These are phyloP conservation scores for Zhuliangozyma parablackwelliae DNA, from an alignment of 1,139 yeast genomes.

Conservation along the genomic window DNA sequence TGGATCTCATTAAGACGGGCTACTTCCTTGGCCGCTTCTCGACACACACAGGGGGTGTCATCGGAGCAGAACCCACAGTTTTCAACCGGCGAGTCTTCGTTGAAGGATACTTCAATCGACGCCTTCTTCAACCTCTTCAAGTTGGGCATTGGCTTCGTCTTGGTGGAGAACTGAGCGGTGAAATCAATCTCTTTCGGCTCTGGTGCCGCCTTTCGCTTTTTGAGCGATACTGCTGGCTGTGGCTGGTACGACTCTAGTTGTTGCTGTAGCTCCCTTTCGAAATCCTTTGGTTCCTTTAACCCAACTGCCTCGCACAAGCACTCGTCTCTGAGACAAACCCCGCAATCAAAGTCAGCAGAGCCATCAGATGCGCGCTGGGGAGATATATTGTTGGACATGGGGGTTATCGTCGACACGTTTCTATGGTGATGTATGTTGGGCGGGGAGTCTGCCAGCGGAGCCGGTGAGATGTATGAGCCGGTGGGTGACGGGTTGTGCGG, in stretches of 20 bases:
- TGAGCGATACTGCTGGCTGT: constrained; percentile 56
- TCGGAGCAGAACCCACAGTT: constrained; percentile 92
- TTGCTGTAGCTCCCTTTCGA: constrained; percentile 21
- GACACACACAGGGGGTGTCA: constrained; percentile 88
- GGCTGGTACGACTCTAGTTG: constrained; percentile 46
- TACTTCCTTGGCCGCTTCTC: constrained; percentile 71
- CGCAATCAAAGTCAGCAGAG: constrained; percentile 46
- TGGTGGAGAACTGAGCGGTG: constrained; percentile 38
- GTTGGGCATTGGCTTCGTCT: constrained; percentile 37
- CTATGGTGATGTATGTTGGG: constrained; percentile 14
- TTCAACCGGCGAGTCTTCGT: constrained; percentile 56
- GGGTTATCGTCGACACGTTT: constrained; percentile 13
- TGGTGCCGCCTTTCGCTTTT: constrained; percentile 12
- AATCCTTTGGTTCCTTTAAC: constrained; percentile 25
- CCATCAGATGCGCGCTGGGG: constrained; percentile 4
- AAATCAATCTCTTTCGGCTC: constrained; percentile 47
- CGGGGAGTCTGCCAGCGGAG: constrained; percentile 46
- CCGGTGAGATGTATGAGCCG: constrained; percentile 49
- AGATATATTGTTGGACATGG: constrained; percentile 15
- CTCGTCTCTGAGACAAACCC: constrained; percentile 64
- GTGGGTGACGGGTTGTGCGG: constrained; percentile 35
- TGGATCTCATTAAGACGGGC: constrained; percentile 32
- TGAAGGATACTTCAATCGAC: constrained; percentile 14
- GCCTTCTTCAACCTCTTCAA: constrained; percentile 23
- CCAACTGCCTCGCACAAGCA: constrained; percentile 72